These are phyloP conservation scores for Huntiella decipiens DNA, from an alignment of 2,329 filamentous ascomycete genomes.

Conservation along the genomic window DNA sequence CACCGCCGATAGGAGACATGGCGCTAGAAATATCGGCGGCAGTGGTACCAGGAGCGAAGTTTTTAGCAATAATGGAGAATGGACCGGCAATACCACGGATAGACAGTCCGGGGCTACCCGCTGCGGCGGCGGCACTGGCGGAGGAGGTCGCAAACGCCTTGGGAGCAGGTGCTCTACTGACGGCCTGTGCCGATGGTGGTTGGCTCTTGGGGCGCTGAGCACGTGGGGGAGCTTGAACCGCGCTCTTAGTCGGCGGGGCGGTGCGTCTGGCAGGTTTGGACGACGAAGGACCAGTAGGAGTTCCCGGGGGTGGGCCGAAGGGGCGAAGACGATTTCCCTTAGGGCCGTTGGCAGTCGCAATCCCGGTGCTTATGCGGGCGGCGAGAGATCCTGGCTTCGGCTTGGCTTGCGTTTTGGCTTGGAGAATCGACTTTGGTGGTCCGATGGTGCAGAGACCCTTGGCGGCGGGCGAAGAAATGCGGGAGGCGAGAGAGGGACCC, in stretches of 20 bases:
- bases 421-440: conserved; percentile 3
- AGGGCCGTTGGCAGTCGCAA: conserved; percentile 5
- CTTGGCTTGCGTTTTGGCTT: background rate
- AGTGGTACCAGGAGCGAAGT: conserved; percentile 67
- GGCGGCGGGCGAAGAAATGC: conserved; percentile 9
- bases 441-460: conserved; percentile 6
- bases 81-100: conserved; percentile 59
- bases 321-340: conserved; percentile 6
- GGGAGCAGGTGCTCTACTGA: background rate
- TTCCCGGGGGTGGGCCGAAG: background rate
- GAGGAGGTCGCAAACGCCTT: no score
- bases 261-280: no score
- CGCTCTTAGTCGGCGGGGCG: background rate
- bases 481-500: conserved; percentile 7
- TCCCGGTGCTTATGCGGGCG: conserved; percentile 6
- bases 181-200: background rate
- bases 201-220: background rate
- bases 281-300: background rate
- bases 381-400: conserved; percentile 4
- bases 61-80: conserved; percentile 55
- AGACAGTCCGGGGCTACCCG: conserved; percentile 29
- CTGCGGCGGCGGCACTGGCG: background rate
- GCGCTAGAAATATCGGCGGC: conserved; percentile 69
- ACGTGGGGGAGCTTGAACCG: background rate
- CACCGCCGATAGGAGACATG: conserved; percentile 54